Evolutionary conservation across 805 yeast species (phyloP), one percentile per base, ranked within the genome.

Genomic region (Maudiozyma saulgeensis): DNA sequence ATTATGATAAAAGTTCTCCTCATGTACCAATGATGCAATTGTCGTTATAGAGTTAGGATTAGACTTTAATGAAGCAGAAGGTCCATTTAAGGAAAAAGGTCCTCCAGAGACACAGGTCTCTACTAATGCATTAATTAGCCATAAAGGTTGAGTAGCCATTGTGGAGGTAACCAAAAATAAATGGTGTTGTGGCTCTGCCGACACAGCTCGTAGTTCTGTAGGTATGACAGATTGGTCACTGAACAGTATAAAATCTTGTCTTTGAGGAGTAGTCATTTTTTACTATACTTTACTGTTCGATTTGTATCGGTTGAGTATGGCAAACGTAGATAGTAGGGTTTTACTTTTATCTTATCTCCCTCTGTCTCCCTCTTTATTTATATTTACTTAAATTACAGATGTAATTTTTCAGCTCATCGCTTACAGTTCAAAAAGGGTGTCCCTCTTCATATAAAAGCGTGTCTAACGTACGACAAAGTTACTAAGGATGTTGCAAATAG

Each of bases 71-170:
- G 16, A n/a, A 13, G 15, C 18, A 7, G 38, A 35, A 15, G 56
- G 57, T 8, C 59, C 51, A 68, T 75, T 71, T 56, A 71, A 40
- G 48, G 70, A 56, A 67, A 72, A 44, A 13, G 80, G 73, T 18
- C 39, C 43, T 4, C 81, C 84, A 16, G 66, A 56, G 15, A 79
- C 53, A 25, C 71, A 65, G 35, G 71, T 73, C 56, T 83, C 87
- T 8, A 81, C 64, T 21, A 84, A 60, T 1, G 81, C 73, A 48
- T 73, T 73, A 3, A 75, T 58, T 38, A 84, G 67, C 91, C 91
- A 84, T 6, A 78, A 62, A 1, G 90, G 80, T 26, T 78, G 73
- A 0, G 85, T 81, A 0, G 84, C 81, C 45, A 69, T 71, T 1
- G 67, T 62, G 44, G 74, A 69, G 0, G 77, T 71, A 2, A 76